Conservation (phyloP, 2,329 filamentous ascomycete genomes). For the Nemania sp. region DNA sequence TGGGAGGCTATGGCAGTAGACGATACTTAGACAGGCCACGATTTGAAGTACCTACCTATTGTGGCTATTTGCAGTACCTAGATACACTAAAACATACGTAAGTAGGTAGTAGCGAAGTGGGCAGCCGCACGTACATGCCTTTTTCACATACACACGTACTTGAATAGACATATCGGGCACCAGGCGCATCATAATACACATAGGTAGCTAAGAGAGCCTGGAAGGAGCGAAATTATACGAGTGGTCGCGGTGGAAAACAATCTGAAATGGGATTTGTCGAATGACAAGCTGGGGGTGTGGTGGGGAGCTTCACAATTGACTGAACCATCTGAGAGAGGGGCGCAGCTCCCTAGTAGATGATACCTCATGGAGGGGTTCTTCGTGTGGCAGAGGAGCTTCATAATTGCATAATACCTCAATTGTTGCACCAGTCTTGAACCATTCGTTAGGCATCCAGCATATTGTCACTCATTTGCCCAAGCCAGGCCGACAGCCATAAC, state of each 20-base stretch:
- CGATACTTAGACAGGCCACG: too few relatives aligned
- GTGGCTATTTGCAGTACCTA: not conserved
- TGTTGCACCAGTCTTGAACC: not conserved
- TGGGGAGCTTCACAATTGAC: constrained; percentile 28
- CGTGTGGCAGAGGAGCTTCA: constrained; percentile 11
- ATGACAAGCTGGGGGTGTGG: constrained; percentile 21
- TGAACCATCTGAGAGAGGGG: not conserved
- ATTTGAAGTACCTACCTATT: too few relatives aligned
- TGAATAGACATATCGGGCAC: too few relatives aligned
- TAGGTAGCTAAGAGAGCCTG: not conserved
- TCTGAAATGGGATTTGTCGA: constrained; percentile 12
- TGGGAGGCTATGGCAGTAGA: too few relatives aligned
- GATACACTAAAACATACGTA: not conserved
- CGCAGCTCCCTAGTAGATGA: not conserved
- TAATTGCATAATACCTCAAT: constrained; percentile 14
- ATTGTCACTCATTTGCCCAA: not conserved
- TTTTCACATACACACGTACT: too few relatives aligned
- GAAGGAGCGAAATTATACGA: constrained; percentile 6
- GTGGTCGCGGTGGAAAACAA: constrained; percentile 2
- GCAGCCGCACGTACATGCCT: too few relatives aligned
- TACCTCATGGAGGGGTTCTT: constrained; percentile 28
- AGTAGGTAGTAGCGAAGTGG: not conserved
- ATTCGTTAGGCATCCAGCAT: not conserved
- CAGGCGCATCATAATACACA: not conserved
- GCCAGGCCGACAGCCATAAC: too few relatives aligned